Conservation (phyloP, 2,329 filamentous ascomycete species). For the Huntiella omanensis region DNA sequence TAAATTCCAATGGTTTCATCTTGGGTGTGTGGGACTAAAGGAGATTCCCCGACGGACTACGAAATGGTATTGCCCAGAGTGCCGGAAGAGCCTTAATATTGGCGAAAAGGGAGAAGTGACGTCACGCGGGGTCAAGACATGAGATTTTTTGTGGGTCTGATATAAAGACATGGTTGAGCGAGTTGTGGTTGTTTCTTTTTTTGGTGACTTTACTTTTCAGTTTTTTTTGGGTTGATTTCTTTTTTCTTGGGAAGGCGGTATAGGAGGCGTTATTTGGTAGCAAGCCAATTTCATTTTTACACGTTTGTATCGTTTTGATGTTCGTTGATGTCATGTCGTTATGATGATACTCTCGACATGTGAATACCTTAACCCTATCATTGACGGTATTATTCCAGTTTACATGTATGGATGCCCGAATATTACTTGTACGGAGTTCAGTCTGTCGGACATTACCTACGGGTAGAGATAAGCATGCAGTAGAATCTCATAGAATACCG, state of each 20-base stretch:
- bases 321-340: too few relatives aligned
- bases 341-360: too few relatives aligned
- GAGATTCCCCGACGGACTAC: slow-evolving; percentile 51
- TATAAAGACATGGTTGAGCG: neutral
- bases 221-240: neutral
- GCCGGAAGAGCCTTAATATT: slow-evolving; percentile 41
- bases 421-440: too few relatives aligned
- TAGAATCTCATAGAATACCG: too few relatives aligned
- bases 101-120: slow-evolving; percentile 45
- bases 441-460: too few relatives aligned
- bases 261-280: too few relatives aligned
- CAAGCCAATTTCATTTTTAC: too few relatives aligned
- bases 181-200: neutral
- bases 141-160: slow-evolving; percentile 5
- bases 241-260: neutral
- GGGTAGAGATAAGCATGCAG: too few relatives aligned
- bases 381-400: too few relatives aligned
- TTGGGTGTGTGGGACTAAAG: slow-evolving; percentile 53
- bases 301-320: too few relatives aligned
- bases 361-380: too few relatives aligned
- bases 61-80: slow-evolving; percentile 75
- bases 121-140: slow-evolving; percentile 34
- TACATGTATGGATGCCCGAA: too few relatives aligned
- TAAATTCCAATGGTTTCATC: slow-evolving; percentile 70
- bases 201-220: neutral